These are phyloP conservation scores for Diplosphaera chodatii DNA, from an alignment of 139 green algal genomes.

Conservation along the genomic window DNA sequence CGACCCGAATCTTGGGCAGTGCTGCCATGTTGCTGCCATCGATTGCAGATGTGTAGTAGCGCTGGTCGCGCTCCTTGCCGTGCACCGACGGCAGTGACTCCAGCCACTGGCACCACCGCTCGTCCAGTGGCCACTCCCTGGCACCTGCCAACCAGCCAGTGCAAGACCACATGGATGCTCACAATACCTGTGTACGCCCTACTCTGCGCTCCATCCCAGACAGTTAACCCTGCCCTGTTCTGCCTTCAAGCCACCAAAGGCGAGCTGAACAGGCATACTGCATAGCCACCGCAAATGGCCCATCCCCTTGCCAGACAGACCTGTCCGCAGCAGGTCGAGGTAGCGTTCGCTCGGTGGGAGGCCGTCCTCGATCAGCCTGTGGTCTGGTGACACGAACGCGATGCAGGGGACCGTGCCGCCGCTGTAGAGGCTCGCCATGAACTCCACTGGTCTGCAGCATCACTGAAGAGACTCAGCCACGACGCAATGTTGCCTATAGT, in stretches of 20 bases:
- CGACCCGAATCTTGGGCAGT: constrained; percentile 29
- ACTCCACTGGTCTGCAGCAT: constrained; percentile 35
- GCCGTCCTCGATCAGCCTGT: constrained; percentile 21
- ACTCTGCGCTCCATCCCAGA: no score
- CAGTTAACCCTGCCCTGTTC: no score
- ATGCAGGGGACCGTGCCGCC: constrained; percentile 13
- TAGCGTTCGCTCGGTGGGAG: constrained; percentile 38
- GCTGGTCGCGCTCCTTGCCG: constrained; percentile 2
- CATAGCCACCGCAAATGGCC: no score
- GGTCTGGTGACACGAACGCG: constrained; percentile 38
- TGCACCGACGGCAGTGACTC: constrained; percentile 11
- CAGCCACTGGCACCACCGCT: constrained; percentile 28
- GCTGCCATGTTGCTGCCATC: constrained; percentile 11
- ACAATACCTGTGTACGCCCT: no score
- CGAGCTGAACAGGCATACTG: no score
- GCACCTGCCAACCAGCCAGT: constrained; percentile 18
- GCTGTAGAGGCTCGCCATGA: constrained; percentile 19
- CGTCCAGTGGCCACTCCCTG: constrained; percentile 26
- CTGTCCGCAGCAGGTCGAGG: constrained; percentile 30
- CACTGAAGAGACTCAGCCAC: not conserved
- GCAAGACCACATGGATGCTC: no score
- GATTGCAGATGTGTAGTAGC: constrained; percentile 18
- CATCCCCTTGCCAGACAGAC: no score
- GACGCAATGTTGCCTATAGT: no score
- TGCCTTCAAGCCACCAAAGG: no score